A percentile compares a stretch with the other conserved stretches of the same genome.
phyloP scores from a whole-genome alignment of 1,139 yeast species.

The Taphrina communis region DNA sequence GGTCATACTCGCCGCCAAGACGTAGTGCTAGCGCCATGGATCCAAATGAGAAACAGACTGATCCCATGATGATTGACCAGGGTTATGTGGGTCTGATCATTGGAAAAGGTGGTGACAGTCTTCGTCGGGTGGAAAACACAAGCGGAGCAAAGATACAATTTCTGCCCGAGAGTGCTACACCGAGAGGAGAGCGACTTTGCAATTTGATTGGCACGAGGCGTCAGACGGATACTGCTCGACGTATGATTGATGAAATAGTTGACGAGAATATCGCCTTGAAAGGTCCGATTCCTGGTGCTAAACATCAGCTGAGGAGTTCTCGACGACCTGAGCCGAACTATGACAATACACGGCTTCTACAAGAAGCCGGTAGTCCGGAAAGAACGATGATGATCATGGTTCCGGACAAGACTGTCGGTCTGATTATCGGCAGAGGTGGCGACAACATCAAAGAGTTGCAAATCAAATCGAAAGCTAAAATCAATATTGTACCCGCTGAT shows the following conservation, averaged over 20 bases:
- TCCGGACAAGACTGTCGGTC: slow-evolving; percentile 45
- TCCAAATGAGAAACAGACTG: slow-evolving; percentile 36
- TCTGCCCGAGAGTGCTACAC: slow-evolving; percentile 38
- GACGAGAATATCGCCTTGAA: slow-evolving; percentile 45
- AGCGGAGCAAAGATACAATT: slow-evolving; percentile 47
- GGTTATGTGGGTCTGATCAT: slow-evolving; percentile 47
- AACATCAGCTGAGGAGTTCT: slow-evolving; percentile 40
- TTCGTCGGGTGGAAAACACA: slow-evolving; percentile 46
- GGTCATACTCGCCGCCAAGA: slow-evolving; percentile 35
- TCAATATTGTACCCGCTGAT: slow-evolving; percentile 44
- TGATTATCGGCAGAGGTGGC: slow-evolving; percentile 46
- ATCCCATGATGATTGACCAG: slow-evolving; percentile 46
- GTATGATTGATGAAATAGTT: slow-evolving; percentile 45
- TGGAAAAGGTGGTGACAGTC: slow-evolving; percentile 48
- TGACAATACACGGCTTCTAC: slow-evolving; percentile 34
- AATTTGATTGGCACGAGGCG: slow-evolving; percentile 45
- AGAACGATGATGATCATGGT: slow-evolving; percentile 41
- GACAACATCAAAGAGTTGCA: slow-evolving; percentile 46
- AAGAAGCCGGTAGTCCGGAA: slow-evolving; percentile 39
- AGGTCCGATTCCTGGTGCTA: slow-evolving; percentile 43
- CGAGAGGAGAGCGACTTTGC: slow-evolving; percentile 46
- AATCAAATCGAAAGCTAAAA: slow-evolving; percentile 42
- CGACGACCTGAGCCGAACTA: slow-evolving; percentile 32
- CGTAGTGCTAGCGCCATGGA: slow-evolving; percentile 32
- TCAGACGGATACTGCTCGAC: slow-evolving; percentile 45